phyloP scores from a whole-genome alignment of 306 rosid species.

The Prinsepia uniflora region DNA sequence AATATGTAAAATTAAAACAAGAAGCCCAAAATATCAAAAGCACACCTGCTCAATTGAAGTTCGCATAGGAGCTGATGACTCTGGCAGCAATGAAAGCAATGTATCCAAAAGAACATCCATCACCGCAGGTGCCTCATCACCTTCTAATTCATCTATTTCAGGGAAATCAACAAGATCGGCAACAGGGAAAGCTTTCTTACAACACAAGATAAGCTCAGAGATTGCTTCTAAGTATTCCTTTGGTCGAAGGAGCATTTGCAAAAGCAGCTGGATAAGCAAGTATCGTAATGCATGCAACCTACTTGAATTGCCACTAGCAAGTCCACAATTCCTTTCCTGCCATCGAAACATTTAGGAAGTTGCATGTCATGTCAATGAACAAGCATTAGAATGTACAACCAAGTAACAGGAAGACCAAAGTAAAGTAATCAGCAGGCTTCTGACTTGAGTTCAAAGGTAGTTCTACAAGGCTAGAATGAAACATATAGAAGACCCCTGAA shows the following conservation, averaged over 20 bases:
- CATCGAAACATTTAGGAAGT: conserved; percentile 18
- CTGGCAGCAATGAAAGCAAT: conserved; percentile 83
- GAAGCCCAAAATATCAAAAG: conserved; percentile 14
- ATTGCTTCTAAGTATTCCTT: conserved; percentile 84
- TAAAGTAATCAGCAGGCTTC: neutral
- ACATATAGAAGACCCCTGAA: neutral
- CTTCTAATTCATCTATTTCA: conserved; percentile 60
- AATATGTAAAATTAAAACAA: neutral
- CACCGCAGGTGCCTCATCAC: conserved; percentile 57
- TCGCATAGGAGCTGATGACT: conserved; percentile 82
- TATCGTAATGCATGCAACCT: conserved; percentile 68
- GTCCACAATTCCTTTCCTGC: conserved; percentile 70
- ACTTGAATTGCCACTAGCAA: conserved; percentile 40
- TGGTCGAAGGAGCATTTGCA: conserved; percentile 80
- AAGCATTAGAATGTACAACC: conserved; percentile 1
- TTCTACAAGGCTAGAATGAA: neutral
- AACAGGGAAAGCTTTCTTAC: conserved; percentile 61
- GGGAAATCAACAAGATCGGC: conserved; percentile 55
- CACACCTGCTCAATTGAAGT: conserved; percentile 91
- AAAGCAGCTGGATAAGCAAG: conserved; percentile 83
- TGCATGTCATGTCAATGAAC: conserved; percentile 6
- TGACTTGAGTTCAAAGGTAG: conserved; percentile 1
- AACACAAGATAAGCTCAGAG: conserved; percentile 75
- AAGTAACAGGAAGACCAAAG: conserved; percentile 14
- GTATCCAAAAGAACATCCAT: conserved; percentile 96